Percentiles rank a stretch among this genome's conserved stretches.
phyloP scores from a whole-genome alignment of 441 rosid genomes.

The Macaranga tanarius region DNA sequence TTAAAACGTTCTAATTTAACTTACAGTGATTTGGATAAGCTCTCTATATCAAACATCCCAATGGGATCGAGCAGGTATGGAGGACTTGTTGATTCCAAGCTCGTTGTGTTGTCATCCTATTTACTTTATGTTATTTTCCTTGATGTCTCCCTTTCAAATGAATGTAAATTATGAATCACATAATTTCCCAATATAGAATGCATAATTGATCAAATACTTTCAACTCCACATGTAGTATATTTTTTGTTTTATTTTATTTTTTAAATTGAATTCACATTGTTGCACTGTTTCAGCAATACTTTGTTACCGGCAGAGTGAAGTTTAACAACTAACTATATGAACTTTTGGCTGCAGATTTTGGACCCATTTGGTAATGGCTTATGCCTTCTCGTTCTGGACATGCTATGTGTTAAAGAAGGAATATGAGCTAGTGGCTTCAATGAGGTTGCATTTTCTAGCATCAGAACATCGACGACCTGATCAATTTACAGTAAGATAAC shows the following conservation, averaged over 20 bases:
- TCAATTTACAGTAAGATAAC: constrained; percentile 71
- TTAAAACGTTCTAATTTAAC: constrained; percentile 47
- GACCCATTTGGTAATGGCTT: constrained; percentile 82
- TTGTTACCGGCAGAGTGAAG: background rate
- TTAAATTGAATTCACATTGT: background rate
- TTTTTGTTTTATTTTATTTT: background rate
- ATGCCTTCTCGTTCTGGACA: constrained; percentile 87
- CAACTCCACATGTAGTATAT: background rate
- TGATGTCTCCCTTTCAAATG: background rate
- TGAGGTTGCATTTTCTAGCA: constrained; percentile 90
- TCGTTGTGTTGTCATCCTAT: background rate
- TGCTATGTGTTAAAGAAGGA: constrained; percentile 71
- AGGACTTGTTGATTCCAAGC: constrained; percentile 10
- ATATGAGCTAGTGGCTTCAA: constrained; percentile 66
- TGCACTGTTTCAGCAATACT: background rate
- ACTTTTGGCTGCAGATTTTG: constrained; percentile 58
- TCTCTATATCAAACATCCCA: constrained; percentile 88
- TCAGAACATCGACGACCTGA: constrained; percentile 83
- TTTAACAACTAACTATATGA: background rate
- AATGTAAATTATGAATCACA: background rate
- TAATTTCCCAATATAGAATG: background rate
- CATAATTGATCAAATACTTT: too few species aligned
- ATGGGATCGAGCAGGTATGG: constrained; percentile 60
- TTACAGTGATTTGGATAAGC: constrained; percentile 79
- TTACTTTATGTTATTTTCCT: background rate